Base-by-base conservation (phyloP, 1,284 basidiomycete genomes). In the Trametes hirsuta region DNA sequence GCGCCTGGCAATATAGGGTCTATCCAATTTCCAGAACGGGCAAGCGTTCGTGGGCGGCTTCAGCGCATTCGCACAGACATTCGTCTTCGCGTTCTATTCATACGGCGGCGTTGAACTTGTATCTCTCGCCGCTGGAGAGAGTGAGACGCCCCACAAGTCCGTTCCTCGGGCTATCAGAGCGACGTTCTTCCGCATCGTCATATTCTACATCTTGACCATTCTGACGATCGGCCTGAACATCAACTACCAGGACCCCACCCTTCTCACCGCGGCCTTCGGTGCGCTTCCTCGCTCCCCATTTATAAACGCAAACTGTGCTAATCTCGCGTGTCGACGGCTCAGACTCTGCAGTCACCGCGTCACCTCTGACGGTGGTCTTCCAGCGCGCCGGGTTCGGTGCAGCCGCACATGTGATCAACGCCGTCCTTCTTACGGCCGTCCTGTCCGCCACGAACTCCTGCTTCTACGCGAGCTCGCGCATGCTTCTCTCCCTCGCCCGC, bases 401-500 rank as follows among this genome's bases (percentile, higher is more conserved):
- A 2, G 82, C 88, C 5, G 79, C 79, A 3, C 82, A 84, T 58
- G 74, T 84, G 54, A 75, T 84, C 45, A 85, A 86, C 63, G 83
- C 81, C 0, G 82, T 84, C 14, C 75, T 93, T 37, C 79, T 93
- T 58, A 85, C 88, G 34, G 84, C 88, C 0, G 91, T 91, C 5
- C 70, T 84, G 45, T 84, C 81, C 24, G 82, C 84, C 18, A 83
- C 80, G 3, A 84, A 84, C 66, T 84, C 82, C 1, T 82, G 82
- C 63, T 76, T 96, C 62, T 97, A 93, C 75, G 91, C 90, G 0
- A 87, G 87, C 58, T 92, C 90, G 35, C 86, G 93, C 54, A 91
- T 90, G 22, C 78, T 95, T 11, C 93, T 95, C 72, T 89, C 91
- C 35, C 80, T 97, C 62, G 87, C 94, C 12, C 75, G 83, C 5